Conservation (phyloP, 495 filamentous ascomycete species). For the Parathielavia appendiculata region DNA sequence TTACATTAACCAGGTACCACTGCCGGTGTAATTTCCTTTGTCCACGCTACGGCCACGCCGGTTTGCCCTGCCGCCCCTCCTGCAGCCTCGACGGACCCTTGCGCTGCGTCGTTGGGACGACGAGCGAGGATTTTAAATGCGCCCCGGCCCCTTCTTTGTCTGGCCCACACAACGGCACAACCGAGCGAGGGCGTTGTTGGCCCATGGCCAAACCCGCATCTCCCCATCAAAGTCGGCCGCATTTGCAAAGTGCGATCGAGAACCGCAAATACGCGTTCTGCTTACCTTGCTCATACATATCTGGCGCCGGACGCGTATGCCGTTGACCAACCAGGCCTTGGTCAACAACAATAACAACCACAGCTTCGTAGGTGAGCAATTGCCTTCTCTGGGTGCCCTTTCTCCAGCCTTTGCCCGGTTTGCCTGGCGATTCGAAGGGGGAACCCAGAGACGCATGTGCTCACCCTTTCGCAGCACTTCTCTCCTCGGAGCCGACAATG, state of each 20-base stretch:
- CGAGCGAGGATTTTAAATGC: slow-evolving; percentile 14
- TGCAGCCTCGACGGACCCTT: neutral
- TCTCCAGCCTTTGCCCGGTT: neutral
- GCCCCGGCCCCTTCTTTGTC: slow-evolving; percentile 8
- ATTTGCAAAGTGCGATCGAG: slow-evolving; percentile 4
- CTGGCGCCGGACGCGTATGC: neutral
- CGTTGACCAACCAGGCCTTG: neutral
- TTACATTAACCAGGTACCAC: no score
- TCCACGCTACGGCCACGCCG: neutral
- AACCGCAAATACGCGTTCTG: neutral
- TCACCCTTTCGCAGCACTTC: neutral
- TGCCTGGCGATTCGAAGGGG: neutral
- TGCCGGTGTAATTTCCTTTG: no score
- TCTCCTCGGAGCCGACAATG: slow-evolving; percentile 6
- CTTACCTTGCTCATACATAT: slow-evolving; percentile 1
- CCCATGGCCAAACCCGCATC: slow-evolving; percentile 9
- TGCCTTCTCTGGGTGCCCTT: neutral
- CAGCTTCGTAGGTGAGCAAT: slow-evolving; percentile 10
- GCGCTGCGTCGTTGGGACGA: slow-evolving; percentile 12
- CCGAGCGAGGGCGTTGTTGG: slow-evolving; percentile 10
- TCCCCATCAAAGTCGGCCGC: slow-evolving; percentile 3
- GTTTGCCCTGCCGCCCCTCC: neutral
- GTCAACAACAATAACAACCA: neutral
- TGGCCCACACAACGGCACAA: slow-evolving; percentile 11
- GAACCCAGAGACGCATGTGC: no score